A percentile compares a stretch with the other conserved stretches of the same genome.
Conservation (phyloP, 2,329 filamentous ascomycete species). For the Aspergillus sp. region DNA sequence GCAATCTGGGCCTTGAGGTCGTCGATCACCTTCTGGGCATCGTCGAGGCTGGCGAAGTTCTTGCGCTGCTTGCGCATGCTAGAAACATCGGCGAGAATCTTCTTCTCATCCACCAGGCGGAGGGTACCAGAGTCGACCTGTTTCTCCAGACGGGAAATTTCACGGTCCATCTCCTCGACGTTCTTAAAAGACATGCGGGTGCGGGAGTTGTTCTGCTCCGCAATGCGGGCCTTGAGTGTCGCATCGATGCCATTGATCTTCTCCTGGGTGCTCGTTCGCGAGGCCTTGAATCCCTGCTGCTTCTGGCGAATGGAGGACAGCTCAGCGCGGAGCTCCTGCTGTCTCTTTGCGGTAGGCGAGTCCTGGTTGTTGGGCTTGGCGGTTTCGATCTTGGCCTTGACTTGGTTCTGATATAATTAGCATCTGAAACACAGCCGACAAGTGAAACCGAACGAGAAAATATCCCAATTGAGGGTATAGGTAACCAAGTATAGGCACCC, state of each 20-base stretch:
- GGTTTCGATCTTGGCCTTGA: constrained; percentile 85
- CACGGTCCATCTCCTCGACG: constrained; percentile 79
- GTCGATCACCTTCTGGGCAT: constrained; percentile 84
- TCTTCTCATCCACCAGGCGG: constrained; percentile 97
- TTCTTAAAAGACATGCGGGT: constrained; percentile 82
- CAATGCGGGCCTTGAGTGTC: constrained; percentile 78
- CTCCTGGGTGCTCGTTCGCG: constrained; percentile 74
- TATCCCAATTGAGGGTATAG: neutral
- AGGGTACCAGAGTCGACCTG: constrained; percentile 86
- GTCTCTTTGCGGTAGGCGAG: constrained; percentile 76
- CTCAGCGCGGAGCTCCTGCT: constrained; percentile 80
- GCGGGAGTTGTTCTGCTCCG: constrained; percentile 83
- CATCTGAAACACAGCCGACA: neutral
- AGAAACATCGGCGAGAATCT: constrained; percentile 80
- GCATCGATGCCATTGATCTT: constrained; percentile 91
- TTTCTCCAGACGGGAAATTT: constrained; percentile 78
- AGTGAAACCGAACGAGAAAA: neutral
- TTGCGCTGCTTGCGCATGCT: constrained; percentile 85
- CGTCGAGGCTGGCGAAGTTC: constrained; percentile 82
- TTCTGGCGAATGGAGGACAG: constrained; percentile 80
- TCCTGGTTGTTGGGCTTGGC: constrained; percentile 80
- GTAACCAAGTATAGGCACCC: neutral
- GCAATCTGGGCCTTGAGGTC: constrained; percentile 84
- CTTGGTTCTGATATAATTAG: constrained; percentile 67
- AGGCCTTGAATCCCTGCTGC: constrained; percentile 83